A percentile compares a stretch with the other conserved stretches of the same genome.
Evolutionary conservation across 1,139 yeast genomes (phyloP).

Genomic region (Scheffersomyces titani): DNA sequence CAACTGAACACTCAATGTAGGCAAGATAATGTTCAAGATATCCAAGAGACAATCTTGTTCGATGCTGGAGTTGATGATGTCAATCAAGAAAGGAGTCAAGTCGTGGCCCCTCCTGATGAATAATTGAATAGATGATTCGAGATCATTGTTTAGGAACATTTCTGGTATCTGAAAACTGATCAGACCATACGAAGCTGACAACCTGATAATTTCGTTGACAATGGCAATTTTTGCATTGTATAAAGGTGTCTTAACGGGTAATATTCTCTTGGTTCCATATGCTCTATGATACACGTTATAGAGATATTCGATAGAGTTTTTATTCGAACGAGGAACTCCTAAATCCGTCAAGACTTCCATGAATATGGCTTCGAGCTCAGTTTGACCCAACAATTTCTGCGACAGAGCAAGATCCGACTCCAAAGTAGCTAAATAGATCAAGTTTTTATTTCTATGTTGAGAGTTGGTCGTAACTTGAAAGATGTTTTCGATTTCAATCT

Average conservation of each 20-base stretch:
- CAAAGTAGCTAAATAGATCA: slow-evolving; percentile 37
- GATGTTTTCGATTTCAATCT: slow-evolving; percentile 33
- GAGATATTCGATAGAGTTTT: slow-evolving; percentile 48
- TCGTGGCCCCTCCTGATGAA: slow-evolving; percentile 30
- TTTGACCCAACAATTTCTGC: slow-evolving; percentile 12
- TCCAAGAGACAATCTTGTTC: slow-evolving; percentile 70
- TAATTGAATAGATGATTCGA: slow-evolving; percentile 25
- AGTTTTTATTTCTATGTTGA: slow-evolving; percentile 8
- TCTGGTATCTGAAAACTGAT: slow-evolving; percentile 72
- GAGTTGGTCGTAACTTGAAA: slow-evolving; percentile 37
- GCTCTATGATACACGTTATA: slow-evolving; percentile 44
- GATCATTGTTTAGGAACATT: slow-evolving; percentile 52
- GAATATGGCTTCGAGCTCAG: slow-evolving; percentile 47
- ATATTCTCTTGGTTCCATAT: slow-evolving; percentile 36
- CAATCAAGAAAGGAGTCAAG: slow-evolving; percentile 56
- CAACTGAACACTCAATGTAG: slow-evolving; percentile 38
- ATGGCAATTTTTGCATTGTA: slow-evolving; percentile 39
- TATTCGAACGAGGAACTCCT: slow-evolving; percentile 36
- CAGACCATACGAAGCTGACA: slow-evolving; percentile 66
- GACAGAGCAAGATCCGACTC: slow-evolving; percentile 28
- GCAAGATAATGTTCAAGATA: slow-evolving; percentile 57
- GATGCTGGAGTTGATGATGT: slow-evolving; percentile 56
- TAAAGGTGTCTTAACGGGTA: slow-evolving; percentile 42
- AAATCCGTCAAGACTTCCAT: slow-evolving; percentile 57
- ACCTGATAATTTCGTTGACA: slow-evolving; percentile 51